phyloP scores from a whole-genome alignment of 2,329 filamentous ascomycete species.

The Cercospora sojina region DNA sequence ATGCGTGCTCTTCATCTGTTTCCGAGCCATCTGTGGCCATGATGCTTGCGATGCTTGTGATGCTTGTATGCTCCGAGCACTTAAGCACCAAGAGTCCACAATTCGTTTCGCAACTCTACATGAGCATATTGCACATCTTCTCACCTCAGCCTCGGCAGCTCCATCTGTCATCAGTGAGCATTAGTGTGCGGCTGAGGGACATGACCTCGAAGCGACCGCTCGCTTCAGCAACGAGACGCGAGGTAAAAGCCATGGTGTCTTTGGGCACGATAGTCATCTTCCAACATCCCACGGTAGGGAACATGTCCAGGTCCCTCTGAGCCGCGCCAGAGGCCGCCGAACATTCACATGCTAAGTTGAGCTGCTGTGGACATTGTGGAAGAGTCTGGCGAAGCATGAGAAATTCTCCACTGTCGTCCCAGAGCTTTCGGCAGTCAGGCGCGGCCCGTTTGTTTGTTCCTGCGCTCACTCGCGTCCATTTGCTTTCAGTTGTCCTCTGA shows the following conservation, averaged over 20 bases:
- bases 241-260: neutral
- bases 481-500: neutral
- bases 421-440: neutral
- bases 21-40: neutral
- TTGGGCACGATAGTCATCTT: neutral
- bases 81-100: neutral
- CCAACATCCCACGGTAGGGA: neutral
- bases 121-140: neutral
- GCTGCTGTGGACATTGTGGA: neutral
- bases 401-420: neutral
- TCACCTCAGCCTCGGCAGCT: neutral
- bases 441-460: neutral
- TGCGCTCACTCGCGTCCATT: neutral
- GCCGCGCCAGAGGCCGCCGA: neutral
- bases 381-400: neutral
- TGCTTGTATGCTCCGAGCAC: neutral
- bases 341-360: neutral
- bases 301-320: neutral
- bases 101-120: neutral
- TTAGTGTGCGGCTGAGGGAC: constrained; percentile 12
- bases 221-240: neutral
- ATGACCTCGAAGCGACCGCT: neutral
- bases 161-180: neutral
- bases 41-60: neutral
- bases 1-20: neutral